A percentile compares a stretch with the other conserved stretches of the same genome.
Evolutionary conservation across 2,329 filamentous ascomycete genomes (phyloP).

Genomic region (Pyricularia sp.): DNA sequence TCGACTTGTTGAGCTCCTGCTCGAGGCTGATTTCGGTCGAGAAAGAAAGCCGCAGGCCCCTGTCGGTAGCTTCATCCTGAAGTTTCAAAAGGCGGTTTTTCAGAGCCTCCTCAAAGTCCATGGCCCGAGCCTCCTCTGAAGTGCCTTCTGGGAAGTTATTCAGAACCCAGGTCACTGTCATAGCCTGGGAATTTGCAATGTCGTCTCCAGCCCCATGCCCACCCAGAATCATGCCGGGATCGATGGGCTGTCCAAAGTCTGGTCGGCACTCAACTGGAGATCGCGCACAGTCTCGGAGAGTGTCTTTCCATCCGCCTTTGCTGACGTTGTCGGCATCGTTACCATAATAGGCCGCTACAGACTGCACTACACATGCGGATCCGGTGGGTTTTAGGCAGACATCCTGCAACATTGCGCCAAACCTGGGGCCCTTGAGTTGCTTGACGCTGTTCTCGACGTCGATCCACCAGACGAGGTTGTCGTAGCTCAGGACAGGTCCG

Average conservation of each 20-base stretch:
- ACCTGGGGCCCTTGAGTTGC: conserved; percentile 59
- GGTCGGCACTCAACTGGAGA: conserved; percentile 81
- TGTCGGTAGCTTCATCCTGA: conserved; percentile 66
- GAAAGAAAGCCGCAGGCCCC: conserved; percentile 83
- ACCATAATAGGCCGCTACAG: conserved; percentile 81
- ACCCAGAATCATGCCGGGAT: conserved; percentile 77
- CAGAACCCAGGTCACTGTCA: conserved; percentile 92
- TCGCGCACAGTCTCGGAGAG: conserved; percentile 63
- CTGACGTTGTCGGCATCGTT: conserved; percentile 54
- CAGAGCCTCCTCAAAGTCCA: conserved; percentile 82
- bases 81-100: conserved; percentile 66
- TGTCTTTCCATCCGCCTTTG: conserved; percentile 59
- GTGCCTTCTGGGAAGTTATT: conserved; percentile 75
- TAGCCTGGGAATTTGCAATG: conserved; percentile 64
- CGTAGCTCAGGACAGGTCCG: conserved; percentile 76
- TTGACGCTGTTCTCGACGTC: conserved; percentile 73
- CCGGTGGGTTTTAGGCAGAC: conserved; percentile 92
- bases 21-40: conserved; percentile 92
- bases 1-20: conserved; percentile 93
- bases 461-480: conserved; percentile 90
- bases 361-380: conserved; percentile 85
- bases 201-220: conserved; percentile 60
- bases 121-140: conserved; percentile 59
- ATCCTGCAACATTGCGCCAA: conserved; percentile 64
- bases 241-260: conserved; percentile 79